Conservation (phyloP, 1,139 yeast genomes). For the Hyphopichia khmerensis region DNA sequence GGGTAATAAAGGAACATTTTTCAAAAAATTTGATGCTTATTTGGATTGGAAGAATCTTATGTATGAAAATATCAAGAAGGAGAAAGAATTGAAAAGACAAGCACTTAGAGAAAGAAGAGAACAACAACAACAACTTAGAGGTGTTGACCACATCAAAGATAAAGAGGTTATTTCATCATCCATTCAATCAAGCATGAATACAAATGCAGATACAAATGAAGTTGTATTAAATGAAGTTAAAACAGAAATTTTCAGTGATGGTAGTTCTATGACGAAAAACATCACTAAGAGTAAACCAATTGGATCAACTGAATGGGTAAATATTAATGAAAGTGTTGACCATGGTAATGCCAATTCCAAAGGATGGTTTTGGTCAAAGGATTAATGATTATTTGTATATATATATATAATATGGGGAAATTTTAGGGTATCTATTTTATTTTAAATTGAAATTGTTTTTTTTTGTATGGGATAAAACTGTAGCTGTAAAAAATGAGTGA, state of each 20-base stretch:
- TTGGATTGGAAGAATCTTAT: constrained; percentile 67
- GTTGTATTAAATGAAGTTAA: constrained; percentile 53
- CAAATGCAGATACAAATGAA: constrained; percentile 53
- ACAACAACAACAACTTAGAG: no score
- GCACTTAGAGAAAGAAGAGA: not conserved
- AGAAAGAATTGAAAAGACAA: constrained; percentile 18
- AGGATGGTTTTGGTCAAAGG: constrained; percentile 18
- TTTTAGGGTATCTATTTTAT: no score
- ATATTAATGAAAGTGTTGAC: constrained; percentile 21
- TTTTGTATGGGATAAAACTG: no score
- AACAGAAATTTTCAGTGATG: constrained; percentile 63
- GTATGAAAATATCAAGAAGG: constrained; percentile 39
- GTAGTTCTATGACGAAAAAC: constrained; percentile 48
- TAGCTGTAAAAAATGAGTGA: no score
- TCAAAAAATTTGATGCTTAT: constrained; percentile 62
- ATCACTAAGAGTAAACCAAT: constrained; percentile 38
- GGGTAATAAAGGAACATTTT: constrained; percentile 43
- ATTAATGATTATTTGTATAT: not conserved
- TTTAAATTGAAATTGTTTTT: no score
- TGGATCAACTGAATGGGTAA: constrained; percentile 32
- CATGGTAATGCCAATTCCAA: constrained; percentile 5
- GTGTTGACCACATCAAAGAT: no score
- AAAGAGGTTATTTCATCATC: constrained; percentile 48
- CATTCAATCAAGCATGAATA: constrained; percentile 42
- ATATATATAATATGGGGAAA: no score